A percentile compares a stretch with the other conserved stretches of the same genome.
Evolutionary conservation across 1,284 basidiomycete species (phyloP).

Genomic region (Xerocomus minutiporus): DNA sequence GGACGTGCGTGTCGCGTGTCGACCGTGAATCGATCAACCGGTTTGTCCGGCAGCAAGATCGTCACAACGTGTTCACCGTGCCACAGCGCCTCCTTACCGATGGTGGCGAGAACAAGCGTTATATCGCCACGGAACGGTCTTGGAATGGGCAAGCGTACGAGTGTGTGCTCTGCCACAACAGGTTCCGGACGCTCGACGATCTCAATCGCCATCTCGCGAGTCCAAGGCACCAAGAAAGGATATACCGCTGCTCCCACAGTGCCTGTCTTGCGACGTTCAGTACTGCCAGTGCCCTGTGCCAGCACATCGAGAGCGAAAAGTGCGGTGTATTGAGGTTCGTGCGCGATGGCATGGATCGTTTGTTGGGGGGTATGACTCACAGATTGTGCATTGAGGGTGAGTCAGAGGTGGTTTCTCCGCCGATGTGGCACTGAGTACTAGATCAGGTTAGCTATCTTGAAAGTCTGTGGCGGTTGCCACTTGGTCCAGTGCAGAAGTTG

Average conservation of each 20-base stretch:
- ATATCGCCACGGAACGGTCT: constrained; percentile 38
- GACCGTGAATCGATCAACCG: constrained; percentile 34
- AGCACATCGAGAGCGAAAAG: constrained; percentile 53
- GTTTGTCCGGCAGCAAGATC: constrained; percentile 34
- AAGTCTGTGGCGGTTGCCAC: constrained; percentile 4
- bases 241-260: constrained; percentile 41
- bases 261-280: constrained; percentile 39
- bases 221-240: constrained; percentile 43
- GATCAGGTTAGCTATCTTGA: constrained; percentile 20
- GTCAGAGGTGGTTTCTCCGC: constrained; percentile 27
- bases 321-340: constrained; percentile 48
- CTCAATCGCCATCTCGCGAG: constrained; percentile 53
- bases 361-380: constrained; percentile 15
- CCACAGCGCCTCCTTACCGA: constrained; percentile 35
- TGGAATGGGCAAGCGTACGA: constrained; percentile 49
- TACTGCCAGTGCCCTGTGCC: constrained; percentile 46
- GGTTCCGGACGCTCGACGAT: constrained; percentile 33
- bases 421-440: neutral
- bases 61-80: constrained; percentile 33
- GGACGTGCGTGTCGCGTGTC: constrained; percentile 39
- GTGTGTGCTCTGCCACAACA: constrained; percentile 50
- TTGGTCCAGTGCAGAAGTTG: neutral
- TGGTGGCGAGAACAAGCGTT: constrained; percentile 12
- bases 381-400: constrained; percentile 19
- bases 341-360: constrained; percentile 35